Conservation (phyloP, 2,329 filamentous ascomycete genomes). For the Aspergillus sp. region DNA sequence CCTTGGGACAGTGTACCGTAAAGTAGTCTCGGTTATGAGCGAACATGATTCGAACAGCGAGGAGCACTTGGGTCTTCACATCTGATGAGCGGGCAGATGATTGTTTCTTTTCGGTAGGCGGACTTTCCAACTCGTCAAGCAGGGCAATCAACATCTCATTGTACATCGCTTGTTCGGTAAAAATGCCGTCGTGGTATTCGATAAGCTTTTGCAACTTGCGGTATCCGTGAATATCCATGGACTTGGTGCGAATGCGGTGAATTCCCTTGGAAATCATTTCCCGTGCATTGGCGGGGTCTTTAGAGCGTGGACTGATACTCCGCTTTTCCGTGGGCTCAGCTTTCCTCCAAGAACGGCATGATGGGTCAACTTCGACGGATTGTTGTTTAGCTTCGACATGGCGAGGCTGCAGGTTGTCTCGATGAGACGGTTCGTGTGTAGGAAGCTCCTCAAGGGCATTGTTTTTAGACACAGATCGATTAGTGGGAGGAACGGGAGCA, state of each 20-base stretch:
- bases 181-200: slow-evolving; percentile 31
- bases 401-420: slow-evolving; percentile 18
- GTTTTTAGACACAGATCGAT: slow-evolving; percentile 18
- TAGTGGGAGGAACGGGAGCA: slow-evolving; percentile 12
- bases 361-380: slow-evolving; percentile 10
- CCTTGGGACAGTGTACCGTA: slow-evolving; percentile 27
- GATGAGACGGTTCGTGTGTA: slow-evolving; percentile 30
- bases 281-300: slow-evolving; percentile 31
- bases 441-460: slow-evolving; percentile 36
- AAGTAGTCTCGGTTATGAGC: slow-evolving; percentile 31
- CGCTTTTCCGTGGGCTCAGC: slow-evolving; percentile 22
- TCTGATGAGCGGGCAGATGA: slow-evolving; percentile 23
- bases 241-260: slow-evolving; percentile 27
- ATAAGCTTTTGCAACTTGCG: slow-evolving; percentile 39
- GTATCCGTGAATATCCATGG: slow-evolving; percentile 38
- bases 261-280: slow-evolving; percentile 37
- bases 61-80: slow-evolving; percentile 38
- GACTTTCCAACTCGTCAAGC: slow-evolving; percentile 31
- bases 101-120: slow-evolving; percentile 23
- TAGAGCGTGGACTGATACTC: slow-evolving; percentile 34
- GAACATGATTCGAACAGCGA: slow-evolving; percentile 37
- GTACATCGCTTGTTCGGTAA: slow-evolving; percentile 31
- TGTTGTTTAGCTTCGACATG: slow-evolving; percentile 10
- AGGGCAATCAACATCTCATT: slow-evolving; percentile 34
- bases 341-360: slow-evolving; percentile 29